Evolutionary conservation across 2,329 filamentous ascomycete genomes (phyloP).

Genomic region (Stachybotrys echinatus): DNA sequence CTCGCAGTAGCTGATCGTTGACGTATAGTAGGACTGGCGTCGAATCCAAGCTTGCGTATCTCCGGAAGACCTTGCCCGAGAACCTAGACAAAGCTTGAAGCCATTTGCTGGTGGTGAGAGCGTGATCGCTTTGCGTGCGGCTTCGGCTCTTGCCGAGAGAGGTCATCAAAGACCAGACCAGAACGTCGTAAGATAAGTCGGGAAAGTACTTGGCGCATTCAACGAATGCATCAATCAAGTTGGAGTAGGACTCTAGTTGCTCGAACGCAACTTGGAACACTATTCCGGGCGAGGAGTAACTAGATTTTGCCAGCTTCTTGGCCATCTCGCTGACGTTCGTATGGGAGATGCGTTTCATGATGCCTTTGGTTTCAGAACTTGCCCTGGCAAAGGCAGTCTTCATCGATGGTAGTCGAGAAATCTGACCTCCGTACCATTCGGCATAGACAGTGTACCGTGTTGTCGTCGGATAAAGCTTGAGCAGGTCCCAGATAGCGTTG

Average conservation of each 20-base stretch:
- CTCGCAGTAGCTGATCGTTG: conserved; percentile 71
- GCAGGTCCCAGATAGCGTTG: conserved; percentile 79
- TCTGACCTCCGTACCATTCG: conserved; percentile 83
- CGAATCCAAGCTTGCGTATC: conserved; percentile 78
- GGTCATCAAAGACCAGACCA: conserved; percentile 88
- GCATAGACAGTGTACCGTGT: conserved; percentile 84
- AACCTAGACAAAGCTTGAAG: conserved; percentile 86
- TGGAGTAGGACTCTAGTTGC: conserved; percentile 91
- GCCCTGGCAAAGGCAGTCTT: conserved; percentile 73
- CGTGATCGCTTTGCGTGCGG: conserved; percentile 56
- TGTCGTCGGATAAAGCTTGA: conserved; percentile 71
- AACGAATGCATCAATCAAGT: conserved; percentile 90
- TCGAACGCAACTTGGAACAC: conserved; percentile 86
- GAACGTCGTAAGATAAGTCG: conserved; percentile 83
- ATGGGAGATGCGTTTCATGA: conserved; percentile 83
- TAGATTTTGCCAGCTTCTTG: conserved; percentile 84
- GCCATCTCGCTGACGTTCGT: conserved; percentile 85
- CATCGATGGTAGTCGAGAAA: conserved; percentile 72
- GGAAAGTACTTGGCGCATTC: conserved; percentile 95
- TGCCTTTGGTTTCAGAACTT: conserved; percentile 72
- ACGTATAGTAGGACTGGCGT: conserved; percentile 87
- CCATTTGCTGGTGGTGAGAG: conserved; percentile 82
- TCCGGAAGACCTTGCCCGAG: conserved; percentile 81
- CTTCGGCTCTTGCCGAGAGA: conserved; percentile 59
- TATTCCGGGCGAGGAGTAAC: conserved; percentile 81